A percentile compares a stretch with the other conserved stretches of the same genome.
phyloP scores from a whole-genome alignment of 345 rosid species.

The Barbarea vulgaris region DNA sequence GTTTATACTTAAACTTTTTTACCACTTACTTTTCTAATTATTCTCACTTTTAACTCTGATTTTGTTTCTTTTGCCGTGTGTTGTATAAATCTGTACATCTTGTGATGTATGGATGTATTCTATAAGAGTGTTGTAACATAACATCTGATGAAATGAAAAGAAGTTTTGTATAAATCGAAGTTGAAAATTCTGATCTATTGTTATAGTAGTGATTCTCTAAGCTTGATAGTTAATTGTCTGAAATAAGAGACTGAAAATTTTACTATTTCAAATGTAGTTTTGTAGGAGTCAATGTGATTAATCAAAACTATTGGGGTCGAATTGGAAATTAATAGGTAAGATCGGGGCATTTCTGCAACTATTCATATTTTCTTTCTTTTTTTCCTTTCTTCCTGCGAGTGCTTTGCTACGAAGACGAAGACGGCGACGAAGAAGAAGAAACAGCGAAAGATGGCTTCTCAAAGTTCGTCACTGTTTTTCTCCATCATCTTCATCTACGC shows the following conservation, averaged over 20 bases:
- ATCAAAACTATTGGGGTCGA: neutral
- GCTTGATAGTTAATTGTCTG: neutral
- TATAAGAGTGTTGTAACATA: neutral
- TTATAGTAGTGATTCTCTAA: neutral
- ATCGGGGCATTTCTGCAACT: neutral
- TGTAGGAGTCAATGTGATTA: neutral
- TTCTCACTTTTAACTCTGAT: conserved; percentile 1
- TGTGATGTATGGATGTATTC: neutral
- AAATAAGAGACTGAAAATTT: neutral
- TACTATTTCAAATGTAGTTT: neutral
- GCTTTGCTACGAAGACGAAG: conserved; percentile 5
- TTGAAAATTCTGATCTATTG: neutral
- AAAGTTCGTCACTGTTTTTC: neutral
- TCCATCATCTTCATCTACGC: conserved; percentile 36
- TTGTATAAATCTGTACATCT: conserved; percentile 1
- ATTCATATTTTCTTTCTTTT: neutral
- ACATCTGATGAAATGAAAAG: neutral
- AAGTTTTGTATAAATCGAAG: neutral
- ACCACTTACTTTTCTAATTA: neutral
- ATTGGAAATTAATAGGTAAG: neutral
- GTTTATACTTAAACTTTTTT: neutral
- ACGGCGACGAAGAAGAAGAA: conserved; percentile 10
- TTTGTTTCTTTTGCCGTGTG: neutral
- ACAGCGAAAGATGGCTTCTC: conserved; percentile 41
- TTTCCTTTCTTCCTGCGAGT: neutral